A percentile compares a stretch with the other conserved stretches of the same genome.
These are phyloP conservation scores for Blumeriella jaapii DNA, from an alignment of 2,329 filamentous ascomycete genomes.

Conservation along the genomic window DNA sequence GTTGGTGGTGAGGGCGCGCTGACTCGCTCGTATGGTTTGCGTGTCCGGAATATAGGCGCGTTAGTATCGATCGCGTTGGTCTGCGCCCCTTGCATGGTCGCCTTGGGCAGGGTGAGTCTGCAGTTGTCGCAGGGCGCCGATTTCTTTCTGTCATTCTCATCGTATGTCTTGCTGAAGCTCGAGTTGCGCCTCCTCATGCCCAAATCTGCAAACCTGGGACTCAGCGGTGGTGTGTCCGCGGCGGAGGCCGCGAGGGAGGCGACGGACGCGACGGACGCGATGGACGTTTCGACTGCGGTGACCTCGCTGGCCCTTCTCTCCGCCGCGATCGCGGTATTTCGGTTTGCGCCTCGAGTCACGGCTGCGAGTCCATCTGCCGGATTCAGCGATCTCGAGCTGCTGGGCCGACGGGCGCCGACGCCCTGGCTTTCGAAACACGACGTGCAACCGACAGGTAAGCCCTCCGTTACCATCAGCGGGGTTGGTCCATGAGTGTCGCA, in stretches of 20 bases:
- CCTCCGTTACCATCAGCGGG: slow-evolving; percentile 59
- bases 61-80: slow-evolving; percentile 15
- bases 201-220: slow-evolving; percentile 34
- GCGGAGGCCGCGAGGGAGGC: slow-evolving; percentile 31
- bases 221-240: slow-evolving; percentile 47
- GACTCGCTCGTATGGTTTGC: slow-evolving; percentile 48
- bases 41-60: slow-evolving; percentile 48
- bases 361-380: slow-evolving; percentile 15
- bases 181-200: slow-evolving; percentile 38
- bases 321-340: slow-evolving; percentile 8
- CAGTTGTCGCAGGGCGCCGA: slow-evolving; percentile 58
- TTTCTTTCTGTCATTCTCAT: slow-evolving; percentile 52
- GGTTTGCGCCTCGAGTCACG: slow-evolving; percentile 8
- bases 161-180: slow-evolving; percentile 50
- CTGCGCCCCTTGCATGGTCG: slow-evolving; percentile 25
- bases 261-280: slow-evolving; percentile 24
- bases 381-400: slow-evolving; percentile 19
- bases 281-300: slow-evolving; percentile 20
- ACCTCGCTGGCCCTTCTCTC: slow-evolving; percentile 5
- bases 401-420: slow-evolving; percentile 17
- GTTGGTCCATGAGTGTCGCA: slow-evolving; percentile 61
- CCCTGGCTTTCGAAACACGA: slow-evolving; percentile 42
- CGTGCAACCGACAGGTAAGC: slow-evolving; percentile 47
- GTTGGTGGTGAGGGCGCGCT: slow-evolving; percentile 25
- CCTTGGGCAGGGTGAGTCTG: slow-evolving; percentile 50